Evolutionary conservation across 495 filamentous ascomycete genomes (phyloP), one percentile per base, ranked within the genome.

Genomic region (Penicillium antarcticum): DNA sequence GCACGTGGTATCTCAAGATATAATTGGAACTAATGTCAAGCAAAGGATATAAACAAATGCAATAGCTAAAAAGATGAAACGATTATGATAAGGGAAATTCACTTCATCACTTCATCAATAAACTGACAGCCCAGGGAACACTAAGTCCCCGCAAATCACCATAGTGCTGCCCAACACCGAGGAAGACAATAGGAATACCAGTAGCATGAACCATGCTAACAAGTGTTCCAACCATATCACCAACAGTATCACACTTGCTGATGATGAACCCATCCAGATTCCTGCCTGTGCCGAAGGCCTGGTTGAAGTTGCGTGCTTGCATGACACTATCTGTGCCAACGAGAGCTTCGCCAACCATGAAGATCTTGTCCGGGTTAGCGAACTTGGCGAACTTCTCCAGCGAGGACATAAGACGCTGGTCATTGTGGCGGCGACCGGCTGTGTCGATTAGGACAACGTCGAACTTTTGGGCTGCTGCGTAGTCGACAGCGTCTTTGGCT

Each of bases 181-280:
- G 75, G 64, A 97, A 97, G 5, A 96, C 75, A 38, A 98, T 91
- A 6, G 94, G 94, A 44, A 96, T 92, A 13, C 92, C 91, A 3
- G 95, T 97, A 12, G 94, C 92, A 75, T 96, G 92, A 36, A 97
- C 95, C 78, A 98, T 95, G 69, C 90, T 96, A 24, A 98, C 94
- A 55, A 98, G 70, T 4, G 90, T 96, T 24, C 94, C 94, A 36
- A 96, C 90, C 94, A 97, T 98, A 72, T 97, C 92, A 21, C 94
- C 94, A 37, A 97, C 94, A 1, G 94, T 98, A 71, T 98, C 94
- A 68, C 94, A 98, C 65, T 98, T 98, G 52, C 86, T 92, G 61
- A 98, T 96, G 58, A 98, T 95, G 62, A 98, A 98, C 3, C 94
- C 94, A 68, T 98, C 94, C 40, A 95, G 66, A 42, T 82, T 81